Base-by-base conservation (phyloP, 2,329 filamentous ascomycete species). In the Dryadomyces quercus-mongolicae region DNA sequence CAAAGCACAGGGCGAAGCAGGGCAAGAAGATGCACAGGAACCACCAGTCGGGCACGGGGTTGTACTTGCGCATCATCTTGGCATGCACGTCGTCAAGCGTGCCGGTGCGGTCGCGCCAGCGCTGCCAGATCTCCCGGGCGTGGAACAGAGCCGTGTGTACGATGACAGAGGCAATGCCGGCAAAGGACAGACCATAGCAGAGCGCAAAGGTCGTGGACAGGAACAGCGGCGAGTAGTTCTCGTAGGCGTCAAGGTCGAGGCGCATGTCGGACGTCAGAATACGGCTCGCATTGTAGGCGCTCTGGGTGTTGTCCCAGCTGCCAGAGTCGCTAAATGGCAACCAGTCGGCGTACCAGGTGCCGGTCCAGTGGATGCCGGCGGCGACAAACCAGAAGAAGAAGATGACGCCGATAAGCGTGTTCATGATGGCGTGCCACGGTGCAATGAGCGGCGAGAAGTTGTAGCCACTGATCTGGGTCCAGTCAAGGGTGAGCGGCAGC, bases 361-460 rank as follows among this genome's bases (percentile, higher is more conserved):
- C 80, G 47, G 69, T 74, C 63, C 78, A 86, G 68, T 81, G 83
- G 9, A 85, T 62, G 25, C 68, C 77, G 1, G 77, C 63, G 13
- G 80, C 69, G 16, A 84, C 68, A 67, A 78, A 75, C 60, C 75
- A 74, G 46, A 74, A 77, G 38, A 78, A 58, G 15, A 81, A 70
- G 51, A 77, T 72, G 51, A 77, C 72, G 34, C 81, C 81, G 47
- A 82, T 66, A 57, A 83, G 70, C 21, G 76, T 78, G 64, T 86
- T 86, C 54, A 80, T 70, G 46, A 82, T 83, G 31, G 77, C 78
- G 66, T 81, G 77, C 62, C 75, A 76, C 3, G 76, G 75, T 8
- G 51, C 36, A 16, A 57, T 40, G 4, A 59, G 50, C 34, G 57
- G 57, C 47, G 53, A 49, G 21, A 13, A 15, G 34, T 51, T 51